These are phyloP conservation scores for Alisma plantagoaquatica DNA, from an alignment of 106 monocot species.

Conservation along the genomic window DNA sequence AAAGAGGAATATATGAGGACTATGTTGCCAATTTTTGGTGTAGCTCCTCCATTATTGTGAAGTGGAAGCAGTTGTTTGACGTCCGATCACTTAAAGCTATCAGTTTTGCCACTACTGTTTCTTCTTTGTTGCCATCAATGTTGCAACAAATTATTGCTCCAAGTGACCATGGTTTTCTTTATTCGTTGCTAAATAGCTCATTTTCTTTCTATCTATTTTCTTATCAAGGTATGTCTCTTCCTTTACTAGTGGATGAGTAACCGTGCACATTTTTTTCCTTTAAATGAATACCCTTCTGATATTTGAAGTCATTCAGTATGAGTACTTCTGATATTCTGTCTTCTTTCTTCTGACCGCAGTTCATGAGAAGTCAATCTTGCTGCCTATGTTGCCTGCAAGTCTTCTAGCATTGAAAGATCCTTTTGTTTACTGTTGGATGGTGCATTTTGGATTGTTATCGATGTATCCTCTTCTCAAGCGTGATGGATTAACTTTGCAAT, in stretches of 20 bases:
- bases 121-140: slow-evolving; percentile 65
- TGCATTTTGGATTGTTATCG: slow-evolving; percentile 55
- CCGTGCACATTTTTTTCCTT: background rate
- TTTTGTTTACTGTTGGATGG: slow-evolving; percentile 51
- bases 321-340: background rate
- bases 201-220: slow-evolving; percentile 93
- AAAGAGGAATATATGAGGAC: slow-evolving; percentile 96
- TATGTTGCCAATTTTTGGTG: slow-evolving; percentile 99
- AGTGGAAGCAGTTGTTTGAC: slow-evolving; percentile 77
- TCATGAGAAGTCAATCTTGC: slow-evolving; percentile 91
- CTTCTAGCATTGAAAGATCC: slow-evolving; percentile 77
- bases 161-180: slow-evolving; percentile 65
- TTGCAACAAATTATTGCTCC: slow-evolving; percentile 75
- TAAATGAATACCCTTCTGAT: background rate
- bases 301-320: background rate
- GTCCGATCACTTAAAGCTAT: slow-evolving; percentile 47
- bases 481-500: slow-evolving; percentile 67
- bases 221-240: slow-evolving; percentile 69
- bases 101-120: slow-evolving; percentile 42
- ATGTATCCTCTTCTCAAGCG: slow-evolving; percentile 86
- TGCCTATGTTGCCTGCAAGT: slow-evolving; percentile 90
- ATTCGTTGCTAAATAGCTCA: slow-evolving; percentile 76
- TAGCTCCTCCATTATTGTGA: slow-evolving; percentile 72
- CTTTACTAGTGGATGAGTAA: too few species aligned
- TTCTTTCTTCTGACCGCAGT: slow-evolving; percentile 30